A percentile compares a stretch with the other conserved stretches of the same genome.
These are phyloP conservation scores for Sporothrix inflata DNA, from an alignment of 2,329 filamentous ascomycete species.

Conservation along the genomic window DNA sequence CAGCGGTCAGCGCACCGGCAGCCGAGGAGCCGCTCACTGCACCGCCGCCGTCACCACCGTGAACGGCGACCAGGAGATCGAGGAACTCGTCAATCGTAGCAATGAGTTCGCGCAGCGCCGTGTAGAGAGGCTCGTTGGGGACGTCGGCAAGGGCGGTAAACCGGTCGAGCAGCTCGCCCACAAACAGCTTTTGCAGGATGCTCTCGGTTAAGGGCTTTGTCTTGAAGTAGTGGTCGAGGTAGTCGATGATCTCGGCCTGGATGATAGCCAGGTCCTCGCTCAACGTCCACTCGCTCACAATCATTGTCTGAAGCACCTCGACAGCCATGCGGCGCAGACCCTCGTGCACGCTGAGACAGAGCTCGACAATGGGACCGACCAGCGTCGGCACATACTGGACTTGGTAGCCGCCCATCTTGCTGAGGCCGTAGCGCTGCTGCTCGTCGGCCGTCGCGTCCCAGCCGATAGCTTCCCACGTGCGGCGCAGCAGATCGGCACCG, in stretches of 20 bases:
- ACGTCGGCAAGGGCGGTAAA: slow-evolving; percentile 72
- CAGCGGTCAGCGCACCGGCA: background rate
- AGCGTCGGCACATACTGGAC: slow-evolving; percentile 96
- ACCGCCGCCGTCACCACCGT: slow-evolving; percentile 68
- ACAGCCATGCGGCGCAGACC: slow-evolving; percentile 87
- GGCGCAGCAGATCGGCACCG: slow-evolving; percentile 81
- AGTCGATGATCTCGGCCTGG: slow-evolving; percentile 96
- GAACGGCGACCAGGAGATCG: slow-evolving; percentile 86
- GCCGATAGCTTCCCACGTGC: slow-evolving; percentile 92
- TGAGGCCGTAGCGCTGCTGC: slow-evolving; percentile 72
- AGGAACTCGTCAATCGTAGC: slow-evolving; percentile 86
- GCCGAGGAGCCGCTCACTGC: background rate
- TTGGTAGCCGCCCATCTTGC: slow-evolving; percentile 92
- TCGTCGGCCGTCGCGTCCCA: slow-evolving; percentile 91
- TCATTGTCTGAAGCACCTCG: slow-evolving; percentile 95
- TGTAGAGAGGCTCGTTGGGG: slow-evolving; percentile 73
- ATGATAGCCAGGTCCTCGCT: slow-evolving; percentile 90
- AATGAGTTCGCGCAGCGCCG: slow-evolving; percentile 76
- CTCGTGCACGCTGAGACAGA: slow-evolving; percentile 94
- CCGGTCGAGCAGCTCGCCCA: slow-evolving; percentile 78
- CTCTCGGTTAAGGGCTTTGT: slow-evolving; percentile 84
- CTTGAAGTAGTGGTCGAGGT: slow-evolving; percentile 87
- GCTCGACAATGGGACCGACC: slow-evolving; percentile 86
- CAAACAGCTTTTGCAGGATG: slow-evolving; percentile 88
- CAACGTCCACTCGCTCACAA: slow-evolving; percentile 95